Evolutionary conservation across 345 rosid species (phyloP), one percentile per base, ranked within the genome.

Genomic region (Viola odorata): DNA sequence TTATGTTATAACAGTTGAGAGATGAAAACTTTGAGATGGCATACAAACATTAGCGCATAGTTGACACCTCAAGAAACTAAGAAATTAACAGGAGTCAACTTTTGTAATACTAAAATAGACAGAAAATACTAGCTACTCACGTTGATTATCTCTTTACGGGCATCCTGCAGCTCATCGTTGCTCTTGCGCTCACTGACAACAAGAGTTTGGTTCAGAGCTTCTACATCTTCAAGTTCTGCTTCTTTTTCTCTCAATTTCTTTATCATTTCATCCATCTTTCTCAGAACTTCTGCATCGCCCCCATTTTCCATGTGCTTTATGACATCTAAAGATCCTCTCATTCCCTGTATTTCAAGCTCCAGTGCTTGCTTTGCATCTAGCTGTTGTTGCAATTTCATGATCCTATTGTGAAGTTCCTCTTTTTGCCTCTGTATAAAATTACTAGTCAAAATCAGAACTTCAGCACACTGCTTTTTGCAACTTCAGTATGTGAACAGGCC

Each of bases 151-250:
- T 86, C 97, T 65, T 80, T 90, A 50, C 97, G 89, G 66, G 92
- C 96, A 13, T 88, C 99, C 75, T 88, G 95, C 69, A 94, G 85
- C 79, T 88, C 97, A 67, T 88, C 90, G 54, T 90, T 94, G 85
- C 82, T 91, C 82, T 71, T 78, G 11, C 91, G 85, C 74, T 94
- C 96, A 69, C 74, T 78, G 15, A 94, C 86, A 54, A 90, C 72
- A 65, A 94, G 92, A 51, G 85, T 74, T 78, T 90, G 97, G 76
- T 86, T 88, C 68, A 86, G 74, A 42, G 85, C 73, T 61, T 86
- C 89, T 63, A 90, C 16, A 65, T 81, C 80, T 14, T 81, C 86
- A 61, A 84, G 85, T 12, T 90, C 91, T 70, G 68, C 87, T 79
- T 90, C 99, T 73, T 82, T 88, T 73, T 94, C 99, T 72, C 84